Conservation (phyloP, 2,329 filamentous ascomycete species). For the Aureobasidium melanogenum region DNA sequence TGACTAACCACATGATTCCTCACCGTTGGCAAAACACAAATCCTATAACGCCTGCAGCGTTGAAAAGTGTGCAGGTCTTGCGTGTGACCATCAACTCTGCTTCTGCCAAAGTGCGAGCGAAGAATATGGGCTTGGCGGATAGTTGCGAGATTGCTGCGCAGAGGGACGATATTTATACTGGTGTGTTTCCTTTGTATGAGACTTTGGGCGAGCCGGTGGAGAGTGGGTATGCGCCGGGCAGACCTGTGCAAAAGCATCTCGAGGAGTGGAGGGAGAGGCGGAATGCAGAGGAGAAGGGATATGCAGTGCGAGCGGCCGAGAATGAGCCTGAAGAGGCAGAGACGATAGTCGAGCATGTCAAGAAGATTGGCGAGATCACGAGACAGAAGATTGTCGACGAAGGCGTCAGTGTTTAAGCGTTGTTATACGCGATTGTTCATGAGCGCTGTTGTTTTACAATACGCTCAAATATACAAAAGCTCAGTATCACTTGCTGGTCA, state of each 20-base stretch:
- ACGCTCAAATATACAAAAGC: neutral
- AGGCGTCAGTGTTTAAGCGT: neutral
- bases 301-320: neutral
- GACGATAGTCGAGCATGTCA: conserved; percentile 3
- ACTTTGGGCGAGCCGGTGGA: neutral
- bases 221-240: neutral
- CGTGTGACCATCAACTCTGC: neutral
- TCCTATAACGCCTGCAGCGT: neutral
- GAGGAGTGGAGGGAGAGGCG: neutral
- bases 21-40: neutral
- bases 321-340: conserved; percentile 2
- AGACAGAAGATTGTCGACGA: neutral
- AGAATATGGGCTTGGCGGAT: conserved; percentile 10
- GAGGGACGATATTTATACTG: conserved; percentile 3
- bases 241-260: conserved; percentile 3
- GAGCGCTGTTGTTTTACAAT: neutral
- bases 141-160: neutral
- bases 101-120: conserved; percentile 3
- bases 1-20: conserved; percentile 8
- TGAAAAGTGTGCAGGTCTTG: conserved; percentile 7
- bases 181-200: neutral
- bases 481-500: neutral
- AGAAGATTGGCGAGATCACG: neutral
- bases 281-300: neutral
- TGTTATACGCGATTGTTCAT: too few species aligned